Evolutionary conservation across 306 rosid genomes (phyloP), one percentile per base, ranked within the genome.

Genomic region (Quercus variabilis): DNA sequence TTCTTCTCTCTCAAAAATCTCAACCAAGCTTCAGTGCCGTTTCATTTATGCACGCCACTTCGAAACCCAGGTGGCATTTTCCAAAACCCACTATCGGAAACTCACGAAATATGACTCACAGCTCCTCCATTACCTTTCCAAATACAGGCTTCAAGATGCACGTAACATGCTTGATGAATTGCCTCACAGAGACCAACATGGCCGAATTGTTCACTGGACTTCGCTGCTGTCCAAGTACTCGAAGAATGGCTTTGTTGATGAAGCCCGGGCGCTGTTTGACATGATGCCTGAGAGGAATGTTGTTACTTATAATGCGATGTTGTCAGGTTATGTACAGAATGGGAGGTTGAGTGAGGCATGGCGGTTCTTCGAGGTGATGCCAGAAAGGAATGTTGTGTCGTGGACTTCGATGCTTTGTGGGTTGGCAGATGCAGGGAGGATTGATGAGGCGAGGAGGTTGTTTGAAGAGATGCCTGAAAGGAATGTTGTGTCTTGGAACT

Each of bases 391-490:
- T 19, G 93, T 89, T n/a, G 87, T 93, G 17, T 91, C 98, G 9
- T 93, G 98, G 97, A 93, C 94, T 10, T 83, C 88, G 0, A 83
- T 93, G 88, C 82, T 91, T 11, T 12, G 87, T 75, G 94, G 94
- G 72, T 63, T 83, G 1, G 83, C 88, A 0, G 85, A 78, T 38
- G 84, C 74, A 0, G 97, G 92, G 49, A 81, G 86, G 88, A 79
- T 88, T 5, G 88, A 58, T 1, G 94, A 87, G 71, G 96, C 94
- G 0, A 69, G 82, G 83, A 78, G 73, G 46, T 26, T 89, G 86
- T 93, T 93, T 77, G 86, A 83, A 60, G 86, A 20, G 76, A 93
- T 93, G 94, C 97, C 94, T 0, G 97, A 88, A 83, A 88, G 78
- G 88, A 93, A 90, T 80, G 78, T 85, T 6, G 90, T 91, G 55